Base-by-base conservation (phyloP, 2,329 filamentous ascomycete genomes). In the Colletotrichum australisinense region DNA sequence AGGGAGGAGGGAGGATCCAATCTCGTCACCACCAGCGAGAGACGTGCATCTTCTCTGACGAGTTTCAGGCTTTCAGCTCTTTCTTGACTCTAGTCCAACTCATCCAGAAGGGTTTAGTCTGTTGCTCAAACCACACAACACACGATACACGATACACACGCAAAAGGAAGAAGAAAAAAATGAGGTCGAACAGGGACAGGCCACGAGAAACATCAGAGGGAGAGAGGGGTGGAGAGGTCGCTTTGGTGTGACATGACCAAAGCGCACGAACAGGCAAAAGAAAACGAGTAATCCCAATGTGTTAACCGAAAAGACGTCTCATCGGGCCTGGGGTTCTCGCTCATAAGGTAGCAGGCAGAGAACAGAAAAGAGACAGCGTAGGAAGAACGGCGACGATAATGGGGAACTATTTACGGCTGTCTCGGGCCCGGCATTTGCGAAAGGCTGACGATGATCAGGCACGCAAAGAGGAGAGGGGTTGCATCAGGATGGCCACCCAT, bases 391-490 rank as follows among this genome's bases (percentile, higher is more conserved):
- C 32, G 53, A 14, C 52, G 63, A 56, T 56, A 49, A 49, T 53
- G 42, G 32, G 57, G 28, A 26, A 12, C 32, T 35, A 1, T 35
- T 16, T 14, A 16, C 14, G 32, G 35, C 69, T 69, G 38, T 32
- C 60, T 30, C 19, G 52, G 32, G 56, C 56, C 4, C 9, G 24
- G 22, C 22, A 14, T 7, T 26, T n/a, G 59, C 62, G n/a, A 57
- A 46, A 14, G 46, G 32, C 56, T 65, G 59, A 28, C 24, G 70
- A 70, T 62, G 60, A 73, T 73, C 67, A 70, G 67, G 60, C 70
- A 72, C 57, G 63, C 72, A 67, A 68, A 19, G 63, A 74, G 52
- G 56, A 49, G 57, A 67, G 49, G 63, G 63, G 56, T 58, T 58
- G 56, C 67, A 42, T 63, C 62, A 74, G 38, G 59, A 60, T 4